A percentile compares a stretch with the other conserved stretches of the same genome.
phyloP scores from a whole-genome alignment of 139 green algal species.

The Closterium sp. region DNA sequence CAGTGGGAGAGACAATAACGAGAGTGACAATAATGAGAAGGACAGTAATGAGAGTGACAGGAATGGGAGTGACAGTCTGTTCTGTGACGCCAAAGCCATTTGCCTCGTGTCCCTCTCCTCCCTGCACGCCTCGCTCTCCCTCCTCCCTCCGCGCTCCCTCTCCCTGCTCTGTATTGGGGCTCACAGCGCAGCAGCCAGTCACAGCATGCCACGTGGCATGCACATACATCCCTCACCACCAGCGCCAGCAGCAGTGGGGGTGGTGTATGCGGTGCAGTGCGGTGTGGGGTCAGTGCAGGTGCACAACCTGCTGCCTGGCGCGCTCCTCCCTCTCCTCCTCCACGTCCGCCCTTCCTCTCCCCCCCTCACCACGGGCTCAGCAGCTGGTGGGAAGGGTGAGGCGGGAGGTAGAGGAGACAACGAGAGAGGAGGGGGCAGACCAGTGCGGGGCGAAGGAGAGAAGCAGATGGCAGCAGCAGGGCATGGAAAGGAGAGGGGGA shows the following conservation, averaged over 20 bases:
- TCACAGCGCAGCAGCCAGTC: not conserved
- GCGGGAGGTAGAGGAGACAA: not conserved
- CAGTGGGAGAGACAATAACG: not conserved
- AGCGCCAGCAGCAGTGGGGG: not conserved
- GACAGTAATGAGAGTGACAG: not conserved
- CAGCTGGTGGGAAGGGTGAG: not conserved
- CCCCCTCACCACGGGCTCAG: not conserved
- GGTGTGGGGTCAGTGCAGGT: conserved; percentile 14
- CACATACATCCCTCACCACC: not conserved
- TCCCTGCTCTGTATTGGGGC: not conserved
- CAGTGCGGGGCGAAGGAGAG: not conserved
- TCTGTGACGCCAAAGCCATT: not conserved
- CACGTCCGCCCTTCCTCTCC: conserved; percentile 17
- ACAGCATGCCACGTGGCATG: not conserved
- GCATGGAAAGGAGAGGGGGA: not conserved
- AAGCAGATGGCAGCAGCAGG: not conserved
- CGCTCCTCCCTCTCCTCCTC: conserved; percentile 29
- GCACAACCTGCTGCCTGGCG: conserved; percentile 27
- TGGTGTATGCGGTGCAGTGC: not conserved
- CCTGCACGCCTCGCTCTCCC: not conserved
- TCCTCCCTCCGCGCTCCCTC: not conserved
- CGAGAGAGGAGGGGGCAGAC: not conserved
- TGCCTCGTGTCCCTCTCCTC: not conserved
- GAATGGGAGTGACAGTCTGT: not conserved
- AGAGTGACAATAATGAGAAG: not conserved